phyloP scores from a whole-genome alignment of 2,329 filamentous ascomycete genomes.

The Colletotrichum orbiculare region DNA sequence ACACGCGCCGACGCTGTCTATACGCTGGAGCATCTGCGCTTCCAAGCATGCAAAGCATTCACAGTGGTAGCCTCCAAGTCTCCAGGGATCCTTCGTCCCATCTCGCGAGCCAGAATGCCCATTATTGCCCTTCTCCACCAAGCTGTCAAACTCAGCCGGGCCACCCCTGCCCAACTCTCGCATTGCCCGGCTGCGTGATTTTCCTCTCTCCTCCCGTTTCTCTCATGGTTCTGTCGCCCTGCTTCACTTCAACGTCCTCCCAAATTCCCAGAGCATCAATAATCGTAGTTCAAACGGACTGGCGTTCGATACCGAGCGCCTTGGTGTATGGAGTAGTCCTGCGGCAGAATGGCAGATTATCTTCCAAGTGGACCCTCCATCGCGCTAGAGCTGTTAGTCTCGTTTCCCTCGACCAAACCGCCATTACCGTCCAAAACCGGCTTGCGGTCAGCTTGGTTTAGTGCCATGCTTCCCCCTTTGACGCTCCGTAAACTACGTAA shows the following conservation, averaged over 20 bases:
- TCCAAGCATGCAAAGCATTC: neutral
- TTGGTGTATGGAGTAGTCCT: conserved; percentile 1
- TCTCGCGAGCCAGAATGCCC: neutral
- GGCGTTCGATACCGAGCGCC: conserved; percentile 9
- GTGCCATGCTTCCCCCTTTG: conserved; percentile 6
- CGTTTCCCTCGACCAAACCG: conserved; percentile 7
- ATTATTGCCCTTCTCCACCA: conserved; percentile 8
- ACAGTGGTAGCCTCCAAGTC: neutral
- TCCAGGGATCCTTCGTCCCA: conserved; percentile 8
- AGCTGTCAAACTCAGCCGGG: conserved; percentile 10
- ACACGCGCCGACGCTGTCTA: too few relatives aligned
- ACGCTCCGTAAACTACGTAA: conserved; percentile 11
- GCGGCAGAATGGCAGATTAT: conserved; percentile 33
- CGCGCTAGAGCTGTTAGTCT: conserved; percentile 4
- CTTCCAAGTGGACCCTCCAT: conserved; percentile 8
- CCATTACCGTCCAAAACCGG: neutral
- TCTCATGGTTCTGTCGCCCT: neutral
- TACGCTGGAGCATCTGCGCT: neutral
- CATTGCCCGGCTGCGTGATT: neutral
- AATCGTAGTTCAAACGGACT: conserved; percentile 11
- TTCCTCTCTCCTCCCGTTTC: neutral
- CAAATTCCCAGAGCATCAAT: conserved; percentile 2
- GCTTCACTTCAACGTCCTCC: neutral
- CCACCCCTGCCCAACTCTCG: conserved; percentile 1
- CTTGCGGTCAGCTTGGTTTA: conserved; percentile 7